phyloP scores from a whole-genome alignment of 805 yeast genomes.

The Ogataea allantospora region DNA sequence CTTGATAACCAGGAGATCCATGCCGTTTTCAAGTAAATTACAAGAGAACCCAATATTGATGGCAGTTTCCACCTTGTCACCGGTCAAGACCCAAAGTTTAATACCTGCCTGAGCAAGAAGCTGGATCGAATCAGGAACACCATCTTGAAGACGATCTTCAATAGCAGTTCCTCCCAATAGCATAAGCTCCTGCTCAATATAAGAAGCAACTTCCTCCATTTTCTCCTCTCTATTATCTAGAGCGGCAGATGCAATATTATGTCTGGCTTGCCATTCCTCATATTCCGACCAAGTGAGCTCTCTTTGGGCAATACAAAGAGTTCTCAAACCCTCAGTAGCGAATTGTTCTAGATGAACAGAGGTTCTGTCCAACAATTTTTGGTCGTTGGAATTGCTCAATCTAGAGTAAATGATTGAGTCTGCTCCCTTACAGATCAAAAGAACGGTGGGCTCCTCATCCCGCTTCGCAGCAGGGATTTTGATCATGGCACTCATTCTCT shows the following conservation, averaged over 20 bases:
- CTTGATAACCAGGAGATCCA: slow-evolving; percentile 69
- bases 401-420: slow-evolving; percentile 76
- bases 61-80: slow-evolving; percentile 89
- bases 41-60: slow-evolving; percentile 86
- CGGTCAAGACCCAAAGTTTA: slow-evolving; percentile 82
- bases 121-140: slow-evolving; percentile 80
- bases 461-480: slow-evolving; percentile 54
- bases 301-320: slow-evolving; percentile 74
- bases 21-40: slow-evolving; percentile 69
- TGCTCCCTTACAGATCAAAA: slow-evolving; percentile 81
- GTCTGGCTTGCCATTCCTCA: slow-evolving; percentile 58
- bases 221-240: slow-evolving; percentile 60
- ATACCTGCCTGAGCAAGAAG: slow-evolving; percentile 73
- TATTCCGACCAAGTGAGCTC: slow-evolving; percentile 64
- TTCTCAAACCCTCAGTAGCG: slow-evolving; percentile 82
- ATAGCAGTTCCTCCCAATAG: slow-evolving; percentile 83
- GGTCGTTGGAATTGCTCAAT: slow-evolving; percentile 46
- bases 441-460: slow-evolving; percentile 53
- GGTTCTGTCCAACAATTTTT: slow-evolving; percentile 50
- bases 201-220: slow-evolving; percentile 73
- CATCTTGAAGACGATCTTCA: slow-evolving; percentile 81
- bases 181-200: slow-evolving; percentile 63
- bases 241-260: slow-evolving; percentile 65
- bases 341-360: slow-evolving; percentile 73
- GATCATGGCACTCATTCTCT: slow-evolving; percentile 82